Base-by-base conservation (phyloP, 164 flowering plant genomes). In the Protea cynaroides region DNA sequence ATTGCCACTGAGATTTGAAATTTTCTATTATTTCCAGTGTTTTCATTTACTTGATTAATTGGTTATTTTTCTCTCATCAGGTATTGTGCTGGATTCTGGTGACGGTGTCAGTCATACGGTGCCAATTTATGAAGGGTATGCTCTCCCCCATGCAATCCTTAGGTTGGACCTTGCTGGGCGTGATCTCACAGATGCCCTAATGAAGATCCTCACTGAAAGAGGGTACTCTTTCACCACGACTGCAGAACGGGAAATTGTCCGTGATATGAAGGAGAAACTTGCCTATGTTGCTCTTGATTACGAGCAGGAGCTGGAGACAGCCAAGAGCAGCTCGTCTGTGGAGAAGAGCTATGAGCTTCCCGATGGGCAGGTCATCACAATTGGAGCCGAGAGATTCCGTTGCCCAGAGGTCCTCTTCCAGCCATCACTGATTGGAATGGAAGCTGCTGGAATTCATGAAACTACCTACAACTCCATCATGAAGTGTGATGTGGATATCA, bases 401-500 rank as follows among this genome's bases (percentile, higher is more conserved):
- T 69, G 72, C 56, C 74, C 74, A 43, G 74, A 71, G 69, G 74
- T 71, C 15, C 69, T 71, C n/a, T 71, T 71, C 74, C 74, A 71
- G 64, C 74, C 74, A 23, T 71, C 74, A 54, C 51, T 71, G 34
- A 71, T 71, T 56, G 74, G 74, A 36, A 71, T 71, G 74, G 74
- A 71, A 65, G 74, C 74, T 59, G 69, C 69, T 54, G 74, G 74
- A 23, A 71, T 71, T 25, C 74, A 71, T 57, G 74, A 71, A 56
- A 71, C 74, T 40, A 71, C 74, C 15, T 71, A 71, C 36, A 71
- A 71, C 62, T 71, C 74, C 1, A 71, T 71, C 66, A 71, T 71
- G 74, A 71, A 71, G 66, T 71, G 74, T 53, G 74, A 71, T 71
- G 74, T 71, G 8, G 74, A 71, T 71, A 71, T 71, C 58, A 71